Percentiles rank a stretch among this genome's conserved stretches.
phyloP scores from a whole-genome alignment of 495 filamentous ascomycete genomes.

The Aspergillus avenaceus region DNA sequence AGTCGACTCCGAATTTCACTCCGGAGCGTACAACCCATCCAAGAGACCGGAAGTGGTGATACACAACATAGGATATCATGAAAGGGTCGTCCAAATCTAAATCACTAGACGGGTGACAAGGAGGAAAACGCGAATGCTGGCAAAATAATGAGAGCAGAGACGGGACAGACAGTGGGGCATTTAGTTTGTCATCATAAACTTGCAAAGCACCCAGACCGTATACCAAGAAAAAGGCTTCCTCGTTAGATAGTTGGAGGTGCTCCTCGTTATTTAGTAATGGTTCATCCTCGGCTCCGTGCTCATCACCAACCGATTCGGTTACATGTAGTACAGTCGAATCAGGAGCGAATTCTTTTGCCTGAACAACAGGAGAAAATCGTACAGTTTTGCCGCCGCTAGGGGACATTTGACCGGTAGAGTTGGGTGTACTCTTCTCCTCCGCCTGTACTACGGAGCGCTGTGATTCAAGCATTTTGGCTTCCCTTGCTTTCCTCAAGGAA shows the following conservation, averaged over 20 bases:
- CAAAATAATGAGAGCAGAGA: conserved; percentile 62
- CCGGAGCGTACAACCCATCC: conserved; percentile 95
- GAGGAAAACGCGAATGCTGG: conserved; percentile 65
- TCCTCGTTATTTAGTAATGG: conserved; percentile 66
- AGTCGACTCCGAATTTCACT: conserved; percentile 93
- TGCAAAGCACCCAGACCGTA: conserved; percentile 77
- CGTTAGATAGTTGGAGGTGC: conserved; percentile 82
- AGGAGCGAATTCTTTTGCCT: conserved; percentile 50
- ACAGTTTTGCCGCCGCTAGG: conserved; percentile 53
- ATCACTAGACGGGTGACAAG: conserved; percentile 27
- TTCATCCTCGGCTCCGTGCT: conserved; percentile 23
- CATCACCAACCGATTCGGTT: conserved; percentile 18
- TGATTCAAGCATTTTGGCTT: conserved; percentile 29
- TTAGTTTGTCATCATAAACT: conserved; percentile 54
- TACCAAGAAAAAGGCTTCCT: conserved; percentile 88
- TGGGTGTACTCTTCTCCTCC: conserved; percentile 3
- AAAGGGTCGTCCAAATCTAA: conserved; percentile 75
- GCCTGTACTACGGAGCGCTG: conserved; percentile 19
- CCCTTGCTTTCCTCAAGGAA: conserved; percentile 39
- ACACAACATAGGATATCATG: conserved; percentile 78
- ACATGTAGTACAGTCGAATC: conserved; percentile 37
- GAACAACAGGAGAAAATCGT: conserved; percentile 58
- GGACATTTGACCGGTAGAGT: conserved; percentile 3
- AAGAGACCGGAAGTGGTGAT: conserved; percentile 94
- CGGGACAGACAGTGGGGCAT: conserved; percentile 30